Base-by-base conservation (phyloP, 495 filamentous ascomycete species). In the Xylaria nigripes region DNA sequence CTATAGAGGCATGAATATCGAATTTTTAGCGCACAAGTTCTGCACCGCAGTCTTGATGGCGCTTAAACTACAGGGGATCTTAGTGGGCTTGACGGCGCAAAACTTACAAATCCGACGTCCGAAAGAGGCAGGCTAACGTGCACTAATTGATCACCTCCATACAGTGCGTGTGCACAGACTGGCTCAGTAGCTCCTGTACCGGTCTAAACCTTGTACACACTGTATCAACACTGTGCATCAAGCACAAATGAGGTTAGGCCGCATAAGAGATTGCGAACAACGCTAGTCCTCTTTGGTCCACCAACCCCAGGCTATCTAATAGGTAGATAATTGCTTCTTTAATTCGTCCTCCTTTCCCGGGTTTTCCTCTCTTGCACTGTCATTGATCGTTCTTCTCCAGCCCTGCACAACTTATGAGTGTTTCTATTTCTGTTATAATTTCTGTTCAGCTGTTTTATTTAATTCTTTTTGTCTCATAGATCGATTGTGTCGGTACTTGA, bases 301-400 rank as follows among this genome's bases (percentile, higher is more conserved):
- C 29, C 10, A n/a, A 48, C 36, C 52, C 52, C 53, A 49, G 53
- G 2, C 38, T 21, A 41, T 6, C 36, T 36, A 23, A 32, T 16
- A 44, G 34, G 15, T 16, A 40, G 23, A 40, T 38, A 45, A 50
- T 55, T 55, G 53, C 46, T 55, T 48, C 45, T 50, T 50, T 50
- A 44, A 55, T 50, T 55, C 53, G 53, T 38, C 52, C 53, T 48
- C 53, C 53, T 49, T 55, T 55, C 46, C 32, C 45, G n/a, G 34
- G 27, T 38, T 41, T 32, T 38, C 19, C 34, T 50, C 30, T 49
- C 36, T 42, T 24, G 23, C 25, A 8, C 25, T 18, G 48, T 41
- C 34, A 29, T 49, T 21, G n/a, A 30, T 27, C 21, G 23, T 16
- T 27, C 19, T 53, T 40, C 50, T 44, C 41, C 50, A 53, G 42